phyloP scores from a whole-genome alignment of 1,284 basidiomycete species.

The Testicularia cyperi region DNA sequence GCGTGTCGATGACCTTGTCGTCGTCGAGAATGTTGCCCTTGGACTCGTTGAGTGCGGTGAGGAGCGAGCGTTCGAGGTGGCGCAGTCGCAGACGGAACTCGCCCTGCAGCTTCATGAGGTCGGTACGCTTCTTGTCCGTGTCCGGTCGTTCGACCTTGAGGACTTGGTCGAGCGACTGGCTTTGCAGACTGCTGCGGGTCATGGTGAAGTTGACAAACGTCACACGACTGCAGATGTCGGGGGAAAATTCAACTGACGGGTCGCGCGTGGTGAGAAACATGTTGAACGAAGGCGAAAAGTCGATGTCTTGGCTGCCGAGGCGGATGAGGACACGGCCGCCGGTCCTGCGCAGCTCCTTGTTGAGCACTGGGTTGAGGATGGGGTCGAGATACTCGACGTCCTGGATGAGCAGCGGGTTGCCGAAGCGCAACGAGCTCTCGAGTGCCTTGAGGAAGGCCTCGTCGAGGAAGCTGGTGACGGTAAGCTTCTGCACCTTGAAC shows the following conservation, averaged over 20 bases:
- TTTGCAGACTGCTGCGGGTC: conserved; percentile 96
- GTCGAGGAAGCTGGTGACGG: conserved; percentile 96
- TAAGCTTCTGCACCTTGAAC: conserved; percentile 94
- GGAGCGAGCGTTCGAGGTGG: conserved; percentile 86
- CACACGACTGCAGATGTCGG: conserved; percentile 97
- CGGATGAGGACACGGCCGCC: conserved; percentile 97
- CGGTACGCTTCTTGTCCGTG: conserved; percentile 93
- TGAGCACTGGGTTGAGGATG: conserved; percentile 94
- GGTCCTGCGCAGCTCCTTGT: conserved; percentile 82
- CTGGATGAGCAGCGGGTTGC: conserved; percentile 93
- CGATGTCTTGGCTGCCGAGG: conserved; percentile 97
- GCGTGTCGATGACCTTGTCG: conserved; percentile 95
- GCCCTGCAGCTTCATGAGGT: conserved; percentile 96
- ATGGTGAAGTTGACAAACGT: conserved; percentile 99
- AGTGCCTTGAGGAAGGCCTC: conserved; percentile 97
- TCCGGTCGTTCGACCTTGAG: conserved; percentile 95
- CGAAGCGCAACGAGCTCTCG: conserved; percentile 97
- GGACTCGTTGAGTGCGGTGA: conserved; percentile 95
- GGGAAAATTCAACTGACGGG: conserved; percentile 94
- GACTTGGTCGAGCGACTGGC: conserved; percentile 94
- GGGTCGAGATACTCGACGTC: conserved; percentile 98
- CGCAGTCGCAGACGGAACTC: conserved; percentile 92
- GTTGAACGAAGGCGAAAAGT: conserved; percentile 92
- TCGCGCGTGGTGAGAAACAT: conserved; percentile 98
- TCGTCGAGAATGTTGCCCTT: conserved; percentile 96